A percentile compares a stretch with the other conserved stretches of the same genome.
Conservation (phyloP, 2,329 filamentous ascomycete species). For the Diaporthe vexans region DNA sequence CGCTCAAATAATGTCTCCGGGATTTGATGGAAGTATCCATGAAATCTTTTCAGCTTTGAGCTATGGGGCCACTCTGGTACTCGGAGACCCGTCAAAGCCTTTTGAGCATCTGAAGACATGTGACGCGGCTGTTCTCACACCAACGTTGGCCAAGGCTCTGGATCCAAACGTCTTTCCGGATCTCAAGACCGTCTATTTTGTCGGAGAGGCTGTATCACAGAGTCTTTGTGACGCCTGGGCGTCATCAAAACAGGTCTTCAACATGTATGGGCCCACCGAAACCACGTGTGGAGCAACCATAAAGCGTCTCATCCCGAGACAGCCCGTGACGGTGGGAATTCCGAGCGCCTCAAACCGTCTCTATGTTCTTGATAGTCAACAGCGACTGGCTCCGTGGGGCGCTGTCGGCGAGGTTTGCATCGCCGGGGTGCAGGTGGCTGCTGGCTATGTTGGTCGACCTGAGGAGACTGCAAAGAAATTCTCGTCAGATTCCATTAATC, state of each 20-base stretch:
- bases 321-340: conserved; percentile 53
- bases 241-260: neutral
- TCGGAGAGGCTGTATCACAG: conserved; percentile 4
- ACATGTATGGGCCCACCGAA: conserved; percentile 26
- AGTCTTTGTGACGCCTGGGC: conserved; percentile 9
- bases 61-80: conserved; percentile 56
- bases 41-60: conserved; percentile 55
- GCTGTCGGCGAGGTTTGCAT: conserved; percentile 58
- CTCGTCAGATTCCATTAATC: conserved; percentile 48
- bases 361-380: conserved; percentile 55
- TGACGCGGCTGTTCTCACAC: conserved; percentile 54
- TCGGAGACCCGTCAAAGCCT: conserved; percentile 45
- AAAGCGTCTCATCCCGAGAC: neutral
- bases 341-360: conserved; percentile 53
- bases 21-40: conserved; percentile 60
- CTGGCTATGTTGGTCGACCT: conserved; percentile 55
- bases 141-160: conserved; percentile 53
- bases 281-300: conserved; percentile 17
- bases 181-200: conserved; percentile 43
- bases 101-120: conserved; percentile 50
- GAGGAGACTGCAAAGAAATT: conserved; percentile 50
- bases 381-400: conserved; percentile 50
- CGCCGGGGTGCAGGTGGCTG: conserved; percentile 58
- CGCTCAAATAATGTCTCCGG: conserved; percentile 57
- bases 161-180: conserved; percentile 50